Evolutionary conservation across 441 rosid genomes (phyloP).

Genomic region (Omphalea diandra): DNA sequence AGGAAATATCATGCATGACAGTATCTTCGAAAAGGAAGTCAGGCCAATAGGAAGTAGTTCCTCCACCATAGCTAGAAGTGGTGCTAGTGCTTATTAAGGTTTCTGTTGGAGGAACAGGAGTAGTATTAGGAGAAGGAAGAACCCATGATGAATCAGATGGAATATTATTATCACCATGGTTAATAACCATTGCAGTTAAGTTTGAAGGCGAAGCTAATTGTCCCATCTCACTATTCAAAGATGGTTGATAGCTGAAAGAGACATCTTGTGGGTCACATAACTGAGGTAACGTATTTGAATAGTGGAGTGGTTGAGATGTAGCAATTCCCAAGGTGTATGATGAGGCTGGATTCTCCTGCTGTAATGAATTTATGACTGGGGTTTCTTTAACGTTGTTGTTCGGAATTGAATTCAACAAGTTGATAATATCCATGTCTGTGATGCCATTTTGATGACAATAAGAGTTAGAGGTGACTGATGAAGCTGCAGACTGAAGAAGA

Average conservation of each 20-base stretch:
- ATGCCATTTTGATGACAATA: slow-evolving; percentile 33
- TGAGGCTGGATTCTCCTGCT: slow-evolving; percentile 29
- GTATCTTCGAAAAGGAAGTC: slow-evolving; percentile 61
- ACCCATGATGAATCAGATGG: slow-evolving; percentile 48
- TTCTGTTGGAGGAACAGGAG: slow-evolving; percentile 32
- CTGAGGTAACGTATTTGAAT: slow-evolving; percentile 37
- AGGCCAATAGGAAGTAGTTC: slow-evolving; percentile 53
- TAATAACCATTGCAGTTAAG: slow-evolving; percentile 34
- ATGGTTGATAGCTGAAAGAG: slow-evolving; percentile 72
- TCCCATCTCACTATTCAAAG: slow-evolving; percentile 50
- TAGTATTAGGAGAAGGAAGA: slow-evolving; percentile 43
- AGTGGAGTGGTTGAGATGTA: slow-evolving; percentile 72
- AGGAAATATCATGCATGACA: slow-evolving; percentile 50
- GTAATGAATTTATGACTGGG: slow-evolving; percentile 26
- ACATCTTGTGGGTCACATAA: slow-evolving; percentile 52
- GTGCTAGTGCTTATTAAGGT: slow-evolving; percentile 42
- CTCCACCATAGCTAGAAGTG: slow-evolving; percentile 55
- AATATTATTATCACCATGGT: slow-evolving; percentile 29
- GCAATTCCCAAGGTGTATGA: slow-evolving; percentile 31
- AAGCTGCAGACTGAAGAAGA: slow-evolving; percentile 47
- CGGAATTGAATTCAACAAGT: slow-evolving; percentile 39
- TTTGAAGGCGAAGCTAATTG: slow-evolving; percentile 25
- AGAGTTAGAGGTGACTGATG: slow-evolving; percentile 22
- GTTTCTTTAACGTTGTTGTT: slow-evolving; percentile 39
- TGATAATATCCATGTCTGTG: slow-evolving; percentile 50